These are phyloP conservation scores for Bullera alba DNA, from an alignment of 768 basidiomycete genomes.

Conservation along the genomic window DNA sequence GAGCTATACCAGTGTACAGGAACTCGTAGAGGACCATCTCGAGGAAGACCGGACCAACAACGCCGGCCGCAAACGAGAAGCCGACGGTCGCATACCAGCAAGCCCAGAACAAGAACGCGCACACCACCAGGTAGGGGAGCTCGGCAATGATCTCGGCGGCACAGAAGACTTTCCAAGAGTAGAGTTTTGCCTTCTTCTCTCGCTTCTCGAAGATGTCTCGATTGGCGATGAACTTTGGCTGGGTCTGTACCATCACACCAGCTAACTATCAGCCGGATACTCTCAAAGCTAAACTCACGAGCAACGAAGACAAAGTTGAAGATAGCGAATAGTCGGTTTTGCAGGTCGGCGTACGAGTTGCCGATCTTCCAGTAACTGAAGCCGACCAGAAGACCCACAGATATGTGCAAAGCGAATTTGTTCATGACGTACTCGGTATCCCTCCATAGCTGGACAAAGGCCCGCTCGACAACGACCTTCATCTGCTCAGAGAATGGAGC, in stretches of 20 bases:
- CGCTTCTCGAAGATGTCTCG: slow-evolving; percentile 47
- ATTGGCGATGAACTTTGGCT: slow-evolving; percentile 70
- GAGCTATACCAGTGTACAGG: background rate
- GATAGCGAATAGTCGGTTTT: slow-evolving; percentile 45
- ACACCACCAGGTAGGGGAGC: slow-evolving; percentile 15
- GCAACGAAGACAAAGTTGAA: slow-evolving; percentile 41
- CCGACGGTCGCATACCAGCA: background rate
- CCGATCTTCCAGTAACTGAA: background rate
- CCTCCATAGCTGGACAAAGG: background rate
- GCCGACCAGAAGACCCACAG: background rate
- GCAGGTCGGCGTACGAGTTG: background rate
- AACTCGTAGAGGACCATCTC: background rate
- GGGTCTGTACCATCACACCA: slow-evolving; percentile 68
- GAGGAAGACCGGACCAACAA: background rate
- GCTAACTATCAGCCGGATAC: slow-evolving; percentile 45
- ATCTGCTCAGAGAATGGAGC: background rate
- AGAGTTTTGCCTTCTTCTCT: slow-evolving; percentile 37
- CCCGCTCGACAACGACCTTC: background rate
- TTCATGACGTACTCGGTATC: background rate
- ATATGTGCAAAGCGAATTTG: background rate
- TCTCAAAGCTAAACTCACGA: slow-evolving; percentile 2
- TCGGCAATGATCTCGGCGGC: slow-evolving; percentile 34
- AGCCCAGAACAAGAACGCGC: background rate
- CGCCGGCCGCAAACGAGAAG: background rate
- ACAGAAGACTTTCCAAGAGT: slow-evolving; percentile 34